A percentile compares a stretch with the other conserved stretches of the same genome.
phyloP scores from a whole-genome alignment of 2,329 filamentous ascomycete species.

The Cladosporium sp. region DNA sequence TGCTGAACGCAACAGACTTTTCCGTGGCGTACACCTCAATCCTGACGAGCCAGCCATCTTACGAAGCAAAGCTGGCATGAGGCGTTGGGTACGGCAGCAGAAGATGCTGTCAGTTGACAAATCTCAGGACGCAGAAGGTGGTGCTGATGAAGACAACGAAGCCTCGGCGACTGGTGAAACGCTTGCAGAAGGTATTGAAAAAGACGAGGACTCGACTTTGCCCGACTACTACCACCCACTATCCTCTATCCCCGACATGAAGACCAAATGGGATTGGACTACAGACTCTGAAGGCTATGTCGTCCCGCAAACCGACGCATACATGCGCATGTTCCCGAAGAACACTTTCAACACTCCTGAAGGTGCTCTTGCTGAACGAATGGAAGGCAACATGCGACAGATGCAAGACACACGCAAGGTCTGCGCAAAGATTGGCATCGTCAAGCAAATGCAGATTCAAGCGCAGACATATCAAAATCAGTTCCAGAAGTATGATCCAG shows the following conservation, averaged over 20 bases:
- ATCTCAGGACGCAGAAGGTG: constrained; percentile 42
- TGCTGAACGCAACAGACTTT: constrained; percentile 79
- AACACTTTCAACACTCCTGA: constrained; percentile 72
- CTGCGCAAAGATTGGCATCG: constrained; percentile 92
- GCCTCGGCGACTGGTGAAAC: constrained; percentile 61
- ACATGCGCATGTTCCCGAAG: constrained; percentile 68
- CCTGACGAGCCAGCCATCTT: constrained; percentile 82
- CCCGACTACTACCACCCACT: constrained; percentile 94
- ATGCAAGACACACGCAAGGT: constrained; percentile 97
- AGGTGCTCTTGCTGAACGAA: constrained; percentile 69
- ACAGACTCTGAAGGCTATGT: constrained; percentile 87
- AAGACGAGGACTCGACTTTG: constrained; percentile 75
- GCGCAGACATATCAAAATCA: constrained; percentile 95
- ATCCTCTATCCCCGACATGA: constrained; percentile 79
- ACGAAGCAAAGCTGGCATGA: constrained; percentile 81
- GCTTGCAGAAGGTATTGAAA: constrained; percentile 91
- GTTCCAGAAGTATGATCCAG: constrained; percentile 91
- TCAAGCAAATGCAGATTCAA: constrained; percentile 99
- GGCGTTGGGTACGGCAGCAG: constrained; percentile 76
- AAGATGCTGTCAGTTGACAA: constrained; percentile 49
- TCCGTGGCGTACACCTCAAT: constrained; percentile 80
- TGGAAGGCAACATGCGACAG: constrained; percentile 87
- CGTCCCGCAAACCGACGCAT: constrained; percentile 82
- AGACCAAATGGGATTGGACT: constrained; percentile 74
- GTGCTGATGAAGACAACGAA: constrained; percentile 43